Base-by-base conservation (phyloP, 208 protist genomes). In the Kentomonas sorsogonicus region DNA sequence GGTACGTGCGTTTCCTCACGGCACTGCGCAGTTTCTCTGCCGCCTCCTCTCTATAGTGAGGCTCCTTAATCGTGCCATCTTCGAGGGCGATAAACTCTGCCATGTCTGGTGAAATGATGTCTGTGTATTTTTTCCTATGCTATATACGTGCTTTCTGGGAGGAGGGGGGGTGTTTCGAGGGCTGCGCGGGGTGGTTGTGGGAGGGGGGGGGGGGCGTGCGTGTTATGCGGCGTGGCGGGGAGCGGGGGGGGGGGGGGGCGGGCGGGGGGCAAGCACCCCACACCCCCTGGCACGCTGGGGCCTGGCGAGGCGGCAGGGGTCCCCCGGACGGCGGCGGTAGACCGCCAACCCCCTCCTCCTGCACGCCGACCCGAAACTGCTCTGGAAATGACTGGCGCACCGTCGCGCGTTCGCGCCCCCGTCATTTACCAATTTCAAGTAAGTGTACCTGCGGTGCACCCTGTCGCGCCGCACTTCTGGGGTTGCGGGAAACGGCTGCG, bases 1-100 rank as follows among this genome's bases (percentile, higher is more conserved):
- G 46, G 46, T 30, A 18, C 13, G 5, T 18, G 6, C 7, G 20
- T 9, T 53, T 27, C 9, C 16, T 3, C 27, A 5, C 13, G 3
- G 5, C 44, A 16, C 62, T 57, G 10, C 56, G n/a, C 13, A 48
- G 20, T 9, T 69, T 66, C 58, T 57, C 27, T 53, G 45, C 33
- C 44, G 60, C 40, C 46, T 79, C 66, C 38, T 73, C 70, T 25
- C 74, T 57, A 45, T 91, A 91, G 16, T 60, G 61, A 20, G 74
- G 62, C 46, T 86, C 68, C 43, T 75, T 75, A 27, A 91, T 68
- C 1, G 52, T 69, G 5, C 83, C 83, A 62, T 91, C 70, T 13
- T 87, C 72, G 55, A 73, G 77, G 0, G 77, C 70, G 27, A 91
- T 58, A 66, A 91, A 87, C 29, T 91, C 74, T 69, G 77, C 75